Conservation (phyloP, 2,329 filamentous ascomycete genomes). For the Venturia aucupariae region DNA sequence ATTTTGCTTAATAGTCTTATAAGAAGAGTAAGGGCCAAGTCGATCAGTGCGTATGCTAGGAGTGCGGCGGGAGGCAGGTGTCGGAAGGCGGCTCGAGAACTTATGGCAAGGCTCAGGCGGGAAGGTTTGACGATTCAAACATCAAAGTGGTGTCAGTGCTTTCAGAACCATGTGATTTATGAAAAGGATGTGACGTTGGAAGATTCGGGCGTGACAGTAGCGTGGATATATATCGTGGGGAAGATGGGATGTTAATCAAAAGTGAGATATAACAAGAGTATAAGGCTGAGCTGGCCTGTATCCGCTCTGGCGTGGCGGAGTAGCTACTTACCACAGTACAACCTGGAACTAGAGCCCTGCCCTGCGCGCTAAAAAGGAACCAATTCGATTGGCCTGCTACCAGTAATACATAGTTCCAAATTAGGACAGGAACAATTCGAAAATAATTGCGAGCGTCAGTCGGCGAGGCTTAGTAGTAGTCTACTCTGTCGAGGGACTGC, state of each 20-base stretch:
- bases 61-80: not conserved
- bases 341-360: not conserved
- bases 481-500: not conserved
- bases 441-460: slow-evolving; percentile 7
- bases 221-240: not conserved
- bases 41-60: slow-evolving; percentile 4
- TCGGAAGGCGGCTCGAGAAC: slow-evolving; percentile 2
- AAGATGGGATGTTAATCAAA: not conserved
- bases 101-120: not conserved
- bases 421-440: slow-evolving; percentile 1
- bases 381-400: not conserved
- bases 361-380: not conserved
- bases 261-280: not conserved
- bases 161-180: not conserved
- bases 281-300: slow-evolving; percentile 11
- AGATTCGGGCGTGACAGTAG: not conserved
- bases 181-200: not conserved
- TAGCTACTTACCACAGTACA: no score
- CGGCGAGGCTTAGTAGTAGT: slow-evolving; percentile 9
- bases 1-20: not conserved
- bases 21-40: not conserved
- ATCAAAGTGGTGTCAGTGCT: slow-evolving; percentile 2
- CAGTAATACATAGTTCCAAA: not conserved
- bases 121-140: not conserved
- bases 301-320: slow-evolving; percentile 10